phyloP scores from a whole-genome alignment of 2,329 filamentous ascomycete genomes.

The Aureobasidium sp. region DNA sequence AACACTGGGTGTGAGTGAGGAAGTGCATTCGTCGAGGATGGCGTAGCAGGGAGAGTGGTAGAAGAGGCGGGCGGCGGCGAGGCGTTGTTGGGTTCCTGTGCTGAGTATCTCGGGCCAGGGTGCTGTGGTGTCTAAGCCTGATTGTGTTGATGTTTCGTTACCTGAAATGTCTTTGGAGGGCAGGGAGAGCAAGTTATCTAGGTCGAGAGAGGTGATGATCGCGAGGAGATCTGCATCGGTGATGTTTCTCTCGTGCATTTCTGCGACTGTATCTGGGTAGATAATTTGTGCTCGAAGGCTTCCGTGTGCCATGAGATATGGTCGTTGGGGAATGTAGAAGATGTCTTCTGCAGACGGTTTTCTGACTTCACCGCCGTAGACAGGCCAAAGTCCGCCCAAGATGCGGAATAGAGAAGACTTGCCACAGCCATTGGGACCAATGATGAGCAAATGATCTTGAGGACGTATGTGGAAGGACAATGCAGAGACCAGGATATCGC shows the following conservation, averaged over 20 bases:
- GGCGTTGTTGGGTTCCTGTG: constrained; percentile 85
- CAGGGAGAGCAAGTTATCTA: constrained; percentile 61
- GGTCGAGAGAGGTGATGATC: constrained; percentile 71
- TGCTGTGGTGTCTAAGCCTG: constrained; percentile 83
- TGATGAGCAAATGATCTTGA: constrained; percentile 85
- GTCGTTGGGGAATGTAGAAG: constrained; percentile 95
- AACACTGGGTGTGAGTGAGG: constrained; percentile 86
- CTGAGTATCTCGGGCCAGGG: constrained; percentile 91
- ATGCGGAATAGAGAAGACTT: constrained; percentile 97
- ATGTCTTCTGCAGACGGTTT: constrained; percentile 90
- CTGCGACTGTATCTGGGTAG: constrained; percentile 81
- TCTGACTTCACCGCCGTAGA: constrained; percentile 87
- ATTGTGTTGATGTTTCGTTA: background rate
- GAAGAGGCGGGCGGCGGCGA: constrained; percentile 92
- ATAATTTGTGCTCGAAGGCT: constrained; percentile 95
- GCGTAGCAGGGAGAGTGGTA: constrained; percentile 91
- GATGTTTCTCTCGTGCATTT: constrained; percentile 77
- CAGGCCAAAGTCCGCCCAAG: constrained; percentile 91
- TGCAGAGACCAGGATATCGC: constrained; percentile 78
- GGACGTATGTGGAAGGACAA: constrained; percentile 80
- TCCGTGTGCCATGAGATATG: constrained; percentile 83
- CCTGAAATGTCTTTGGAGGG: background rate
- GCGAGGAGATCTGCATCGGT: constrained; percentile 71
- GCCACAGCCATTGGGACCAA: constrained; percentile 94
- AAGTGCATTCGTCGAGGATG: constrained; percentile 95